Percentiles rank a stretch among this genome's conserved stretches.
These are phyloP conservation scores for Leccinum obscurum DNA, from an alignment of 768 basidiomycete genomes.

Conservation along the genomic window DNA sequence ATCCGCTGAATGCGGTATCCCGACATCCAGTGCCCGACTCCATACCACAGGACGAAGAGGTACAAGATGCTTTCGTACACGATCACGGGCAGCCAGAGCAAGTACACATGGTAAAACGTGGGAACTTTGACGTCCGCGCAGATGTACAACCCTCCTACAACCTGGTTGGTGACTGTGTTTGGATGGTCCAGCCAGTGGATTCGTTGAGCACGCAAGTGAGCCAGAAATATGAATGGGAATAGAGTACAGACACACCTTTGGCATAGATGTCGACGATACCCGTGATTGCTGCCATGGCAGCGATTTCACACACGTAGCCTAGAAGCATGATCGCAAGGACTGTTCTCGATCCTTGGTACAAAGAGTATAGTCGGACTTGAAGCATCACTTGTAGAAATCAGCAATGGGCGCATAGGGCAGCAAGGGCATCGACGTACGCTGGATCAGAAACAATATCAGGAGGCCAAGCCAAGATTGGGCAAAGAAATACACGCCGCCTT, in stretches of 20 bases:
- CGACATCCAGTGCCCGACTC: not conserved
- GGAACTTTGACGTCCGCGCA: conserved; percentile 2
- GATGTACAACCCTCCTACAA: conserved; percentile 2
- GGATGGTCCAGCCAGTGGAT: not conserved
- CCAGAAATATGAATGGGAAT: not conserved
- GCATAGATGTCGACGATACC: not conserved
- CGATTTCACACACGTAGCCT: conserved; percentile 15
- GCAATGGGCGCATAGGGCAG: not conserved
- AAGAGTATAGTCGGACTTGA: conserved; percentile 16
- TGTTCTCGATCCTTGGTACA: conserved; percentile 10
- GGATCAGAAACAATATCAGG: conserved; percentile 6
- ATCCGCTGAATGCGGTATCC: not conserved
- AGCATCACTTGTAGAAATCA: conserved; percentile 15
- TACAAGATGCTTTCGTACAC: conserved; percentile 10
- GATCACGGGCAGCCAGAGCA: conserved; percentile 12
- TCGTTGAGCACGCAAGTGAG: not conserved
- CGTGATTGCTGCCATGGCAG: conserved; percentile 1
- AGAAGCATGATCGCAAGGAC: conserved; percentile 11
- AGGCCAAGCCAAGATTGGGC: conserved; percentile 9
- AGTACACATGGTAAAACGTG: conserved; percentile 5
- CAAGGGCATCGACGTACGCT: conserved; percentile 1
- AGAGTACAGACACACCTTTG: not conserved
- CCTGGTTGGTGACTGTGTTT: not conserved
- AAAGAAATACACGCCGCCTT: conserved; percentile 12
- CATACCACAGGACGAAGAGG: conserved; percentile 9